Percentiles rank a stretch among this genome's conserved stretches.
These are phyloP conservation scores for Geranium rotundifolium DNA, from an alignment of 345 rosid species.

Conservation along the genomic window DNA sequence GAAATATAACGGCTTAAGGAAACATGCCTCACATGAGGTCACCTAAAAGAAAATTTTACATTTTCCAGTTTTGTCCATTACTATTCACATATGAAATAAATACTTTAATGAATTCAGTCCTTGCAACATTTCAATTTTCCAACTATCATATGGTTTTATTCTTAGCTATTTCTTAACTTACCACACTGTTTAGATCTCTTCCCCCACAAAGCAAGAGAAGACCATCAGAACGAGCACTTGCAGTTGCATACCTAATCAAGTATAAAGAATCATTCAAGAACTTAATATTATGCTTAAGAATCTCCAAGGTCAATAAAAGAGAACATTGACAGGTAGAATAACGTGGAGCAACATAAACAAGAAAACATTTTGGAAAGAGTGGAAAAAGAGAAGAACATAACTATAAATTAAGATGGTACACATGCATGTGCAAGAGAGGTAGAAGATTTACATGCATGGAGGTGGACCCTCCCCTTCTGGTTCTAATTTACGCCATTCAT, in stretches of 20 bases:
- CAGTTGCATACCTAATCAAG: constrained; percentile 89
- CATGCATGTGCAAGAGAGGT: background rate
- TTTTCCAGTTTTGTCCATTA: background rate
- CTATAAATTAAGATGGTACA: background rate
- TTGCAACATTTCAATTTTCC: background rate
- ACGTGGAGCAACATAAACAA: background rate
- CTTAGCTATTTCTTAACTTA: constrained; percentile 19
- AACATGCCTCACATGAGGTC: background rate
- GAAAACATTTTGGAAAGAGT: background rate
- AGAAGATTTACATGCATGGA: constrained; percentile 80
- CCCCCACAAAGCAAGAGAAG: constrained; percentile 99
- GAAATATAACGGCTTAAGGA: background rate
- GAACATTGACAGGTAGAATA: background rate
- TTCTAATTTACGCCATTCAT: constrained; percentile 98
- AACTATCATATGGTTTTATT: background rate
- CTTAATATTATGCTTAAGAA: constrained; percentile 3
- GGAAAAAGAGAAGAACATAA: background rate
- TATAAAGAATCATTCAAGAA: constrained; percentile 10
- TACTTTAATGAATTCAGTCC: background rate
- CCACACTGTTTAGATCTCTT: constrained; percentile 97
- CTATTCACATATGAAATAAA: background rate
- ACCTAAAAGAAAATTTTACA: background rate
- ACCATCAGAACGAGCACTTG: constrained; percentile 99
- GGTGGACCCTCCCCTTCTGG: constrained; percentile 99
- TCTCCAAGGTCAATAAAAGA: background rate